phyloP scores from a whole-genome alignment of 495 filamentous ascomycete genomes.

The Staphylotrichum longicolle region DNA sequence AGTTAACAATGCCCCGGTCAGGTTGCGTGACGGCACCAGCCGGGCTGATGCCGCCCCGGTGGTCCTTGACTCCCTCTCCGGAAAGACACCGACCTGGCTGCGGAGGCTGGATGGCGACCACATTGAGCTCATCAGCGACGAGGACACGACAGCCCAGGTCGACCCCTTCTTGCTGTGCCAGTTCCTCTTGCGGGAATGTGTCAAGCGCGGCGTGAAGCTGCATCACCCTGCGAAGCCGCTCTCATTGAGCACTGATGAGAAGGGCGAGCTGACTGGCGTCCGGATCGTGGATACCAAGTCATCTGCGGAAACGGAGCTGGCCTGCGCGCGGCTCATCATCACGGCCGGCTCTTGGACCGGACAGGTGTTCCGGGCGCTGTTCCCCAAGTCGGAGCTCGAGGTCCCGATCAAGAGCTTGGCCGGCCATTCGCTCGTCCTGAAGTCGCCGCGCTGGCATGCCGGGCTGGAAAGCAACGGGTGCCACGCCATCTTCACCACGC shows the following conservation, averaged over 20 bases:
- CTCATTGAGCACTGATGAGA: constrained; percentile 49
- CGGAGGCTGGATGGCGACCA: constrained; percentile 47
- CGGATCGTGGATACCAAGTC: constrained; percentile 45
- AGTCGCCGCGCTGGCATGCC: constrained; percentile 56
- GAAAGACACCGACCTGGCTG: constrained; percentile 58
- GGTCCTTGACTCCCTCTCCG: constrained; percentile 20
- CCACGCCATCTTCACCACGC: constrained; percentile 68
- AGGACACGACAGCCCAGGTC: constrained; percentile 64
- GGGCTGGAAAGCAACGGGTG: constrained; percentile 44
- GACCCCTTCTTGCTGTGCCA: constrained; percentile 59
- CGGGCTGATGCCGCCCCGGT: constrained; percentile 59
- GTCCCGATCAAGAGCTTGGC: constrained; percentile 62
- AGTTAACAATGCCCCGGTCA: no score
- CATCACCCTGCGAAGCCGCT: constrained; percentile 62
- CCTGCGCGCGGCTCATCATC: constrained; percentile 59
- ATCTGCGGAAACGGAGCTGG: constrained; percentile 54
- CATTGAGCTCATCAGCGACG: constrained; percentile 62
- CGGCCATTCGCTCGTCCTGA: constrained; percentile 68
- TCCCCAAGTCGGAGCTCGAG: constrained; percentile 50
- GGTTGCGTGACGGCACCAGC: constrained; percentile 59
- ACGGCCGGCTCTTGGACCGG: constrained; percentile 70
- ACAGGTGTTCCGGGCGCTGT: constrained; percentile 59
- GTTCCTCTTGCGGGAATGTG: constrained; percentile 59
- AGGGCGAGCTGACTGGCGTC: constrained; percentile 47
- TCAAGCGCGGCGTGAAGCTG: constrained; percentile 59